Evolutionary conservation across 2,329 filamentous ascomycete genomes (phyloP).

Genomic region (Magnaporthiopsis incrustans): DNA sequence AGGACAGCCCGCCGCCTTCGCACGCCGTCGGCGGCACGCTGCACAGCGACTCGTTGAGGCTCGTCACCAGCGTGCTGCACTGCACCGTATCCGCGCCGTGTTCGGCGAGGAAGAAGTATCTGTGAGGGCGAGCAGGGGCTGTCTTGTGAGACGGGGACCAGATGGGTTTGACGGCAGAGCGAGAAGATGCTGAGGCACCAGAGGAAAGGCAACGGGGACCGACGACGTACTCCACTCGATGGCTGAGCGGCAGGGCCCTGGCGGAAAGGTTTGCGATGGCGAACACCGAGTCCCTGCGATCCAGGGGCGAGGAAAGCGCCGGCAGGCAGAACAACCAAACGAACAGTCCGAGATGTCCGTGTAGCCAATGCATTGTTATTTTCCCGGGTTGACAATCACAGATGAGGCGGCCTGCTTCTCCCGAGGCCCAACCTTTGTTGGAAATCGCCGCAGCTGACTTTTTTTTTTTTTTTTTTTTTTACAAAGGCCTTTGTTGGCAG

Average conservation of each 20-base stretch:
- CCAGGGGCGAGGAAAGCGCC: neutral
- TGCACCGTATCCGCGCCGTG: neutral
- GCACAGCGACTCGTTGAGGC: slow-evolving; percentile 5
- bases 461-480: no score
- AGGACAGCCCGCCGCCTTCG: neutral
- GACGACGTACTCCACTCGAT: slow-evolving; percentile 1
- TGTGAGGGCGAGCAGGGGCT: neutral
- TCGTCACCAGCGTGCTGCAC: slow-evolving; percentile 1
- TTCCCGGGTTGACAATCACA: no score
- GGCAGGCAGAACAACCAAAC: neutral
- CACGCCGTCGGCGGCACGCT: slow-evolving; percentile 1
- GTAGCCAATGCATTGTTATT: no score
- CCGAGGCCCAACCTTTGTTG: no score
- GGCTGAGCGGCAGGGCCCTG: slow-evolving; percentile 1
- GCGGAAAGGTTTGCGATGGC: neutral
- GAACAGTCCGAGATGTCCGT: no score
- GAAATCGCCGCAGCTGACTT: no score
- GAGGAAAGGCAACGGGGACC: no score
- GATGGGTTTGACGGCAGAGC: neutral
- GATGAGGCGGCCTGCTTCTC: no score
- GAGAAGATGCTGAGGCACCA: no score
- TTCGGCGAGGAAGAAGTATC: slow-evolving; percentile 5
- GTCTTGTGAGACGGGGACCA: neutral
- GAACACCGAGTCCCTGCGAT: neutral
- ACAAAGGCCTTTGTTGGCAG: no score